These are phyloP conservation scores for Golubevia pallescens DNA, from an alignment of 1,284 basidiomycete species.

Conservation along the genomic window DNA sequence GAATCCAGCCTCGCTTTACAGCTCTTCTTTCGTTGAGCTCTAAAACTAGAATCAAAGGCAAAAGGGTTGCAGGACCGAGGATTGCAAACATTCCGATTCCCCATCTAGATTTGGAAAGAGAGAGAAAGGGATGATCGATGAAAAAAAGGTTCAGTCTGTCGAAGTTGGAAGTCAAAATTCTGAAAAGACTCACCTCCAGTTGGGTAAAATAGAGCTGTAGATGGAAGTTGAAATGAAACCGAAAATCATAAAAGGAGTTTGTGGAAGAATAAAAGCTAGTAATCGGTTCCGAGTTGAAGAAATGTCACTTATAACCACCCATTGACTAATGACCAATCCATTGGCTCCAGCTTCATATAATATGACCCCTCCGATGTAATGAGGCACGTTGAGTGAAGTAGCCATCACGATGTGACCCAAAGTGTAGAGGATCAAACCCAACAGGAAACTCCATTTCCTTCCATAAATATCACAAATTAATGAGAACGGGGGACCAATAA, in stretches of 20 bases:
- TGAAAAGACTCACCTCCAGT: slow-evolving; percentile 7
- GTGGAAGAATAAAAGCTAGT: slow-evolving; percentile 12
- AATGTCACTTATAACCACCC: slow-evolving; percentile 12
- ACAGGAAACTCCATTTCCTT: slow-evolving; percentile 4
- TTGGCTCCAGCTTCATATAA: slow-evolving; percentile 17
- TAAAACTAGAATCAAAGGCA: slow-evolving; percentile 11
- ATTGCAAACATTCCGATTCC: slow-evolving; percentile 18
- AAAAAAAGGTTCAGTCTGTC: too few relatives aligned
- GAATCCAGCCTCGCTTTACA: too few relatives aligned
- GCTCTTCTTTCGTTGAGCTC: slow-evolving; percentile 4
- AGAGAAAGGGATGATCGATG: too few relatives aligned
- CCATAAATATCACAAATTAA: slow-evolving; percentile 8
- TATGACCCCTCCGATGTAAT: slow-evolving; percentile 11
- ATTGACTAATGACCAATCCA: slow-evolving; percentile 13
- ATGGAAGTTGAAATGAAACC: slow-evolving; percentile 13
- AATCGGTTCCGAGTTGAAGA: slow-evolving; percentile 14
- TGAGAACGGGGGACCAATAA: slow-evolving; percentile 18
- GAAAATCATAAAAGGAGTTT: slow-evolving; percentile 16
- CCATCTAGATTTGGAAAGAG: slow-evolving; percentile 6
- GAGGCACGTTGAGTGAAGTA: neutral
- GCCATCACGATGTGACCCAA: slow-evolving; percentile 9
- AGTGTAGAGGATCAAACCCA: slow-evolving; percentile 10
- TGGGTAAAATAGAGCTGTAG: slow-evolving; percentile 7
- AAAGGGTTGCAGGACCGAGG: slow-evolving; percentile 12
- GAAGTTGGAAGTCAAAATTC: too few relatives aligned